phyloP scores from a whole-genome alignment of 2,329 filamentous ascomycete genomes.

The Sarocladium strictum region DNA sequence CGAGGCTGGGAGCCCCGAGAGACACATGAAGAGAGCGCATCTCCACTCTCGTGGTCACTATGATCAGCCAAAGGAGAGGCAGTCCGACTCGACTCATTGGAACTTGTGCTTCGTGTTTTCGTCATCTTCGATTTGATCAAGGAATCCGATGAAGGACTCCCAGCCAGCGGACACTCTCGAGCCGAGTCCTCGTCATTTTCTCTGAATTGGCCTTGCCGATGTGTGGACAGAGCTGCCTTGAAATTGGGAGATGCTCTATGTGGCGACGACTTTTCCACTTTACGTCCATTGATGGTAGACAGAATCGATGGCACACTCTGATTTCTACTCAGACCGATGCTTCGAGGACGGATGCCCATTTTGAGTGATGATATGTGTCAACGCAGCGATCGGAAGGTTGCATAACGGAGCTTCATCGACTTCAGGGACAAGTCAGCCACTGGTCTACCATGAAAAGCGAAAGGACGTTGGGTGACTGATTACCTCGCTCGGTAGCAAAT shows the following conservation, averaged over 20 bases:
- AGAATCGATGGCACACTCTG: conserved; percentile 2
- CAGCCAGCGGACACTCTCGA: neutral
- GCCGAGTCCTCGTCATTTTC: neutral
- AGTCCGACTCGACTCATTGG: neutral
- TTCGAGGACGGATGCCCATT: neutral
- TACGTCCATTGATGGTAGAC: neutral
- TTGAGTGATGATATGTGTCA: neutral
- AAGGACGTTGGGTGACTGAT: too few relatives aligned
- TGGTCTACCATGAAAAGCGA: too few relatives aligned
- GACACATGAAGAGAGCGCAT: too few relatives aligned
- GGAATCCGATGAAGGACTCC: too few relatives aligned
- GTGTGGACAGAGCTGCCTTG: neutral
- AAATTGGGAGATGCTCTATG: neutral
- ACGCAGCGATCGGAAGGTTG: neutral
- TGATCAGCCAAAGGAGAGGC: neutral
- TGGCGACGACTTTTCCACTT: neutral
- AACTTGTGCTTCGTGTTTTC: neutral
- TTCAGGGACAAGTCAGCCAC: neutral
- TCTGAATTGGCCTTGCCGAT: neutral
- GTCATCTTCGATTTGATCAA: too few relatives aligned
- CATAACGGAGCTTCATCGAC: neutral
- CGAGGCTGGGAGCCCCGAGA: too few relatives aligned
- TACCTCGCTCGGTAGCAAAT: too few relatives aligned
- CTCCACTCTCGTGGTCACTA: too few relatives aligned
- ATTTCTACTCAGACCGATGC: conserved; percentile 6